These are phyloP conservation scores for Corylus americana DNA, from an alignment of 306 rosid species.

Conservation along the genomic window DNA sequence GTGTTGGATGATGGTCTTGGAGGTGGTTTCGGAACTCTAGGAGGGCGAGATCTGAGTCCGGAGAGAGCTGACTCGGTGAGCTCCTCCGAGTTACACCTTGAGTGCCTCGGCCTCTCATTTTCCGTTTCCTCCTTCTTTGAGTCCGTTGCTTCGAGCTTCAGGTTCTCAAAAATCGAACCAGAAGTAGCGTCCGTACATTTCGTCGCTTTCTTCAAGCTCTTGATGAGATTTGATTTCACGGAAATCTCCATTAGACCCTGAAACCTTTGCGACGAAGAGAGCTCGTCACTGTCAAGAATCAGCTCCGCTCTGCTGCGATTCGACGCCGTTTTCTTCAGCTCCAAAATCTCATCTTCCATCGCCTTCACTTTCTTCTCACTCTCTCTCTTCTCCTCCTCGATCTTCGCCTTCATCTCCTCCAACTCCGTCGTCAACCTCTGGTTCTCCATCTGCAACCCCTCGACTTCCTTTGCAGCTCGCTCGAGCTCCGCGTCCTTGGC, in stretches of 20 bases:
- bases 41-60: constrained; percentile 63
- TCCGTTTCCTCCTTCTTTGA: constrained; percentile 58
- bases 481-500: constrained; percentile 58
- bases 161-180: constrained; percentile 35
- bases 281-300: constrained; percentile 39
- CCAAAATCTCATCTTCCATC: constrained; percentile 62
- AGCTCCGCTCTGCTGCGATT: constrained; percentile 36
- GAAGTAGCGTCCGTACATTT: constrained; percentile 28
- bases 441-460: constrained; percentile 57
- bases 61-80: constrained; percentile 52
- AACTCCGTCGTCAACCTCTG: constrained; percentile 41
- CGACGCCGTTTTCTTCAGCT: constrained; percentile 60
- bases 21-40: constrained; percentile 96
- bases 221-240: constrained; percentile 53
- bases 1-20: constrained; percentile 53
- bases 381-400: constrained; percentile 52
- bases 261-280: constrained; percentile 68
- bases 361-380: constrained; percentile 40
- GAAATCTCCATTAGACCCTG: constrained; percentile 62
- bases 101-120: constrained; percentile 58
- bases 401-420: constrained; percentile 34
- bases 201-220: constrained; percentile 51
- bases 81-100: constrained; percentile 82
- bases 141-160: constrained; percentile 44
- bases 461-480: constrained; percentile 37